These are phyloP conservation scores for Spatholobus suberectus DNA, from an alignment of 306 rosid species.

Conservation along the genomic window DNA sequence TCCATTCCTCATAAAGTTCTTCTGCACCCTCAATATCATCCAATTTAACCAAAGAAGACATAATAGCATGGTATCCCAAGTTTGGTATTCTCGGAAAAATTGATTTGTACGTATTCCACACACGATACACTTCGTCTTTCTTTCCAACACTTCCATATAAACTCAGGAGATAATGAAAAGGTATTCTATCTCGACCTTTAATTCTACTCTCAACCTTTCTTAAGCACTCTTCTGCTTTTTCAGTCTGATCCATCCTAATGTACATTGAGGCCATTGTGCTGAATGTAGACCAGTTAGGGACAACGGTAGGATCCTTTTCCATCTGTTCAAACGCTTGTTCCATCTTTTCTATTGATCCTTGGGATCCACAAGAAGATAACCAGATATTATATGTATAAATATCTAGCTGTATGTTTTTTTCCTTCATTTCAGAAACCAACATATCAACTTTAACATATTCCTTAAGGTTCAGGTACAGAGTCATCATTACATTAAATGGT, in stretches of 20 bases:
- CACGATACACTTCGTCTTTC: conserved; percentile 81
- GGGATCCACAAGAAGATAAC: conserved; percentile 86
- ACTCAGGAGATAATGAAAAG: conserved; percentile 90
- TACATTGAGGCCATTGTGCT: conserved; percentile 94
- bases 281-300: conserved; percentile 91
- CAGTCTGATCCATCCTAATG: conserved; percentile 72
- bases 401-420: conserved; percentile 70
- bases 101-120: conserved; percentile 79
- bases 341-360: conserved; percentile 75
- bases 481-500: conserved; percentile 97
- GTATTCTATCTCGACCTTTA: conserved; percentile 79
- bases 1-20: conserved; percentile 79
- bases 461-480: conserved; percentile 83
- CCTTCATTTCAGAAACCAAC: conserved; percentile 78
- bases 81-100: conserved; percentile 78
- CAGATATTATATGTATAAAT: conserved; percentile 90
- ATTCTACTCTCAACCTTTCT: conserved; percentile 79
- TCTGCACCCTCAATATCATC: conserved; percentile 86
- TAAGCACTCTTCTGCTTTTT: conserved; percentile 86
- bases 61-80: conserved; percentile 85
- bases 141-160: conserved; percentile 80
- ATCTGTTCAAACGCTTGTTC: conserved; percentile 84
- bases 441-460: conserved; percentile 82
- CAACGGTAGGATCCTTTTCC: conserved; percentile 65
- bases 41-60: conserved; percentile 73